A percentile compares a stretch with the other conserved stretches of the same genome.
These are phyloP conservation scores for Bipolaris zeicola DNA, from an alignment of 2,329 filamentous ascomycete genomes.

Conservation along the genomic window DNA sequence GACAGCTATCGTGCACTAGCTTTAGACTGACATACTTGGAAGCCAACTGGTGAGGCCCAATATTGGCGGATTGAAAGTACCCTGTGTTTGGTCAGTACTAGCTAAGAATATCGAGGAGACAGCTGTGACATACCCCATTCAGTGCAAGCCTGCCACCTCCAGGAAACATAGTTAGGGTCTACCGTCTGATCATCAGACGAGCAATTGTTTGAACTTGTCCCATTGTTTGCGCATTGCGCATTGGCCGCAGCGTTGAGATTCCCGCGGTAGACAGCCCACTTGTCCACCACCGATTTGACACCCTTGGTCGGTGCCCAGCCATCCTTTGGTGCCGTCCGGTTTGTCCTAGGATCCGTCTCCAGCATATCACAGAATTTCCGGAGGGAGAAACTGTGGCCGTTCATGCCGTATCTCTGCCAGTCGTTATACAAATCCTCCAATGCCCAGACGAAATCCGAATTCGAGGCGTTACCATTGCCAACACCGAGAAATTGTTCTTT, in stretches of 20 bases:
- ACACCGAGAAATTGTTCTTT: conserved; percentile 57
- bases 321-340: not conserved
- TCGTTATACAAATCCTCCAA: conserved; percentile 49
- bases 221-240: conserved; percentile 49
- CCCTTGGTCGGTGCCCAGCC: conserved; percentile 36
- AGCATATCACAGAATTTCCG: conserved; percentile 55
- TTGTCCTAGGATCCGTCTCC: conserved; percentile 49
- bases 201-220: conserved; percentile 41
- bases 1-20: conserved; percentile 54
- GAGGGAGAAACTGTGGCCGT: conserved; percentile 36
- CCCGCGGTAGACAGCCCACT: conserved; percentile 51
- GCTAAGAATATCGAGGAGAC: not conserved
- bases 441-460: conserved; percentile 34
- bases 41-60: conserved; percentile 54
- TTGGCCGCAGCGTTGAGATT: conserved; percentile 48
- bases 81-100: conserved; percentile 30
- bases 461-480: conserved; percentile 53
- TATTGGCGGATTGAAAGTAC: conserved; percentile 57
- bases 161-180: conserved; percentile 50
- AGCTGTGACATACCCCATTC: conserved; percentile 51
- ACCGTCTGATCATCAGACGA: conserved; percentile 45
- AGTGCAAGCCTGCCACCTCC: conserved; percentile 61
- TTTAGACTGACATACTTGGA: conserved; percentile 55
- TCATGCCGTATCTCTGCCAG: conserved; percentile 54
- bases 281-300: conserved; percentile 48